Evolutionary conservation across 345 rosid species (phyloP).

Genomic region (Bruguiera gymnorhiza): DNA sequence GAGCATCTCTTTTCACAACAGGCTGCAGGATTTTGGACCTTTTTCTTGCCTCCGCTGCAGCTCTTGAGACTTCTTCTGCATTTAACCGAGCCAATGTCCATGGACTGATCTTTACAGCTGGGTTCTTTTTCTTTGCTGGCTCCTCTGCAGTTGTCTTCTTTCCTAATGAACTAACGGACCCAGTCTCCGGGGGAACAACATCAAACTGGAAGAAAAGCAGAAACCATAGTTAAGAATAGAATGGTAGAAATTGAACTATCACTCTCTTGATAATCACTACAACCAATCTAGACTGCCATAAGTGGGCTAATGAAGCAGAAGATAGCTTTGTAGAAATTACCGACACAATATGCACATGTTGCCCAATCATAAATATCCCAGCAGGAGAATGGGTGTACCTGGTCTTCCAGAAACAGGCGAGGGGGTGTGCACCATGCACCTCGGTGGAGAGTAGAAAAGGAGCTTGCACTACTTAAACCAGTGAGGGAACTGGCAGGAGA

Average conservation of each 20-base stretch:
- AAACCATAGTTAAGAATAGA: constrained; percentile 7
- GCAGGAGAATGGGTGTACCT: constrained; percentile 40
- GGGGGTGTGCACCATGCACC: constrained; percentile 99
- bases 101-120: constrained; percentile 76
- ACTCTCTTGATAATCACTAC: background rate
- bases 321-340: background rate
- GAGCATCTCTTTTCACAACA: constrained; percentile 49
- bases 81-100: constrained; percentile 91
- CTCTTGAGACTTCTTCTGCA: constrained; percentile 90
- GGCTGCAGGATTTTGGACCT: constrained; percentile 88
- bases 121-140: constrained; percentile 64
- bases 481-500: constrained; percentile 92
- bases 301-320: background rate
- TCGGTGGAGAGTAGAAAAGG: constrained; percentile 84
- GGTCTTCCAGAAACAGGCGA: constrained; percentile 89
- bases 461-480: constrained; percentile 95
- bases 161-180: constrained; percentile 90
- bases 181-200: constrained; percentile 96
- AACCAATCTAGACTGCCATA: background rate
- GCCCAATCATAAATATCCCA: background rate
- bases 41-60: constrained; percentile 95
- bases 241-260: background rate
- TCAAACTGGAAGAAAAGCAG: constrained; percentile 60
- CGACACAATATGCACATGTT: too few relatives aligned
- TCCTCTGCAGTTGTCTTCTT: constrained; percentile 61